These are phyloP conservation scores for Sugiyamaella paludigena DNA, from an alignment of 1,139 yeast genomes.

Conservation along the genomic window DNA sequence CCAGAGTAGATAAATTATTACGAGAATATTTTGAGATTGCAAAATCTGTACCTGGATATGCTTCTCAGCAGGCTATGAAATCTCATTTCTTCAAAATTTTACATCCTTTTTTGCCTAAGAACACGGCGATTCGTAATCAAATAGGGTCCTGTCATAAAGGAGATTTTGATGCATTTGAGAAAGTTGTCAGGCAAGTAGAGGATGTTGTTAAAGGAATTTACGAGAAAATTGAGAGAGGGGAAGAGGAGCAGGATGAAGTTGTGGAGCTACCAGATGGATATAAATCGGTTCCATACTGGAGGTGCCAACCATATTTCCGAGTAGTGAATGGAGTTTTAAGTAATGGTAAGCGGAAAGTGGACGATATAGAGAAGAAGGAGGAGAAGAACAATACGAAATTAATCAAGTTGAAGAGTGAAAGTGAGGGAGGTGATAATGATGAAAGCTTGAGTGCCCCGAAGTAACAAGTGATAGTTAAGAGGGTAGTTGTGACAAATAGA, in stretches of 20 bases:
- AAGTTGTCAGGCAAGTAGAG: slow-evolving; percentile 68
- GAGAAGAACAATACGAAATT: too few relatives aligned
- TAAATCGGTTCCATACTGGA: slow-evolving; percentile 88
- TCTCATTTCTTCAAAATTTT: slow-evolving; percentile 87
- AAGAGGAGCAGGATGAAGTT: slow-evolving; percentile 39
- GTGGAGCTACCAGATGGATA: slow-evolving; percentile 67
- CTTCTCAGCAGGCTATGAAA: slow-evolving; percentile 81
- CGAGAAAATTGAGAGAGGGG: slow-evolving; percentile 37
- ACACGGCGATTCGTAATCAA: slow-evolving; percentile 72
- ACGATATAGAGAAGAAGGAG: not conserved
- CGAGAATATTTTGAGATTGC: slow-evolving; percentile 90
- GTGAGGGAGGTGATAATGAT: too few relatives aligned
- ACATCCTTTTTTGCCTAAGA: slow-evolving; percentile 70
- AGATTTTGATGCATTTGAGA: slow-evolving; percentile 59
- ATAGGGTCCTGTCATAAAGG: slow-evolving; percentile 57
- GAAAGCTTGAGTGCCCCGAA: too few relatives aligned
- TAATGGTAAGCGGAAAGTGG: slow-evolving; percentile 23
- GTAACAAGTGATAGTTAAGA: too few relatives aligned
- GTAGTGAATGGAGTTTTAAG: slow-evolving; percentile 25
- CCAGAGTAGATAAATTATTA: slow-evolving; percentile 77
- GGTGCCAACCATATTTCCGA: slow-evolving; percentile 94
- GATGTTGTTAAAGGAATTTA: slow-evolving; percentile 57
- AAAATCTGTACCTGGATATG: slow-evolving; percentile 60
- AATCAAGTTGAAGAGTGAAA: too few relatives aligned
- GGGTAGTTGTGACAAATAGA: too few relatives aligned